phyloP scores from a whole-genome alignment of 2,329 filamentous ascomycete genomes.

The Didymella pomorum region DNA sequence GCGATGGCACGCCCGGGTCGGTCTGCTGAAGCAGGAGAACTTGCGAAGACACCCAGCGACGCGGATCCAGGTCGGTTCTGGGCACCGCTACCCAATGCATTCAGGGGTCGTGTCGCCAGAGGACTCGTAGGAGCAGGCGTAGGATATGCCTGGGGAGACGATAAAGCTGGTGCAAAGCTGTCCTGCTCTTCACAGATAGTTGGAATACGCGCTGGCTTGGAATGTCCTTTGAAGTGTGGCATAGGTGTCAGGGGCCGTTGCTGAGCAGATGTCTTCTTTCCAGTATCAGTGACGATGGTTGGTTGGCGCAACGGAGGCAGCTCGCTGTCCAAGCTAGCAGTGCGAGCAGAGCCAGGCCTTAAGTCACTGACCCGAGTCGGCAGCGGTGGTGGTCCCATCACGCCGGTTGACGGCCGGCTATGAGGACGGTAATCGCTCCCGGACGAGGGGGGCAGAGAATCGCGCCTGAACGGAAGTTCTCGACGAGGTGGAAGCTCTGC shows the following conservation, averaged over 20 bases:
- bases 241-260: slow-evolving; percentile 16
- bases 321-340: slow-evolving; percentile 28
- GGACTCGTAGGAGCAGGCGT: not conserved
- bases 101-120: slow-evolving; percentile 27
- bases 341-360: slow-evolving; percentile 32
- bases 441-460: slow-evolving; percentile 39
- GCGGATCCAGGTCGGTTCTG: slow-evolving; percentile 15
- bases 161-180: slow-evolving; percentile 20
- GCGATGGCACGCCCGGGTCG: not conserved
- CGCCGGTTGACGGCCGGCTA: slow-evolving; percentile 35
- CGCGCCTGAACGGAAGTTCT: slow-evolving; percentile 52
- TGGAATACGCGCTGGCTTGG: not conserved
- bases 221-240: not conserved
- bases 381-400: slow-evolving; percentile 47
- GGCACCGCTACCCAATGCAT: slow-evolving; percentile 20
- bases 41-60: slow-evolving; percentile 10
- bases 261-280: slow-evolving; percentile 7
- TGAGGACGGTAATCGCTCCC: slow-evolving; percentile 31
- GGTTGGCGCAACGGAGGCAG: slow-evolving; percentile 50
- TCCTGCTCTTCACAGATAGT: slow-evolving; percentile 2
- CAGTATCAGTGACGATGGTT: slow-evolving; percentile 33
- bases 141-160: slow-evolving; percentile 20
- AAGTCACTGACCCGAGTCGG: slow-evolving; percentile 31
- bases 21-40: slow-evolving; percentile 16
- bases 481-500: slow-evolving; percentile 47